phyloP scores from a whole-genome alignment of 192 early-diverging fungal species.

The Allomyces javanicus region DNA sequence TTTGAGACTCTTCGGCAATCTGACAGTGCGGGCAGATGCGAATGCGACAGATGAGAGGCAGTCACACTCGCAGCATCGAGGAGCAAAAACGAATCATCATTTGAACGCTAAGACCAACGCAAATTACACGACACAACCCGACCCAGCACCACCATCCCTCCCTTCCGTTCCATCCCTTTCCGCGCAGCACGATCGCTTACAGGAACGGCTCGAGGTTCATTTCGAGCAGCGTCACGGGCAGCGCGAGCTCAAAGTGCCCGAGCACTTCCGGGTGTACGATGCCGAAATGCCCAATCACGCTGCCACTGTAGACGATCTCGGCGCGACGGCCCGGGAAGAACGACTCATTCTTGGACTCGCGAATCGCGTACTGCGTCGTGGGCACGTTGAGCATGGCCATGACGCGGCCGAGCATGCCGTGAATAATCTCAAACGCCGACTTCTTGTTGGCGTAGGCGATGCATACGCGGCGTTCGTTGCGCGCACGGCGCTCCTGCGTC shows the following conservation, averaged over 20 bases:
- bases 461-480: slow-evolving; percentile 76
- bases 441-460: slow-evolving; percentile 64
- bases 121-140: too few species aligned
- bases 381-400: slow-evolving; percentile 56
- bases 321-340: slow-evolving; percentile 85
- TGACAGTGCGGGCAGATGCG: too few species aligned
- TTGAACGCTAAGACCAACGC: too few species aligned
- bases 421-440: slow-evolving; percentile 69
- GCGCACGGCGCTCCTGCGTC: slow-evolving; percentile 47
- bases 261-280: slow-evolving; percentile 83
- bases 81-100: too few species aligned
- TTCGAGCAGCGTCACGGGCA: slow-evolving; percentile 77
- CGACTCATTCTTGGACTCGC: slow-evolving; percentile 29
- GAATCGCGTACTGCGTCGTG: slow-evolving; percentile 14
- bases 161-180: too few species aligned
- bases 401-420: slow-evolving; percentile 76
- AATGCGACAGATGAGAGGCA: too few species aligned
- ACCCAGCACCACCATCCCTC: too few species aligned
- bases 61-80: too few species aligned
- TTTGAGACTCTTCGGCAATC: too few species aligned
- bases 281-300: slow-evolving; percentile 64
- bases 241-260: slow-evolving; percentile 58
- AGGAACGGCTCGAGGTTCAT: slow-evolving; percentile 91
- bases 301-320: slow-evolving; percentile 49
- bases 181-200: slow-evolving; percentile 15